phyloP scores from a whole-genome alignment of 163 green algal species.

The Scenedesmus sp. region DNA sequence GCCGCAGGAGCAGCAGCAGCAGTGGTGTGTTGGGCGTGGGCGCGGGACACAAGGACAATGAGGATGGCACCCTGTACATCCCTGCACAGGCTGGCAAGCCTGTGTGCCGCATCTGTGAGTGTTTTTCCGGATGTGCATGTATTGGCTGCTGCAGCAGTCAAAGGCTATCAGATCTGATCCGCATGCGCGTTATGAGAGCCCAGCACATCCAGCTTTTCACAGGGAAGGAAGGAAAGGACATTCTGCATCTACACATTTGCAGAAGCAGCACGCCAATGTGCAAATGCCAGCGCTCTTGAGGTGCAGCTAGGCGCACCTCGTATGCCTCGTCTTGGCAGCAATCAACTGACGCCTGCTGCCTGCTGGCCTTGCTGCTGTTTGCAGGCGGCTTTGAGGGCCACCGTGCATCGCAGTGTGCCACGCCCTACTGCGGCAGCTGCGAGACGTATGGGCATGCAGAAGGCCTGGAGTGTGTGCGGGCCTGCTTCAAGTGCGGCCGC shows the following conservation, averaged over 20 bases:
- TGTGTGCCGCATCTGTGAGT: constrained; percentile 25
- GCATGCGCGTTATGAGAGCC: not conserved
- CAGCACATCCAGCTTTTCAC: too few relatives aligned
- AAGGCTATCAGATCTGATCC: not conserved
- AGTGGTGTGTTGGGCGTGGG: not conserved
- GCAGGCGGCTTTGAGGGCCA: not conserved
- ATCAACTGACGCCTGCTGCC: too few relatives aligned
- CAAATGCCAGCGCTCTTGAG: too few relatives aligned
- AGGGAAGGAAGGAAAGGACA: too few relatives aligned
- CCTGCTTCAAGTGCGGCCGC: constrained; percentile 14
- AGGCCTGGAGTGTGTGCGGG: not conserved
- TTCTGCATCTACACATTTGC: too few relatives aligned
- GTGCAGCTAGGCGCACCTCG: too few relatives aligned
- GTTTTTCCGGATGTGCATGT: too few relatives aligned
- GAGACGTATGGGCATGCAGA: constrained; percentile 5
- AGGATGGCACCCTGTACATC: not conserved
- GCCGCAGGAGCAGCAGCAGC: constrained; percentile 5
- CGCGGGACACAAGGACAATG: not conserved
- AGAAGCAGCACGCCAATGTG: too few relatives aligned
- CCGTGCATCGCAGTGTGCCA: not conserved
- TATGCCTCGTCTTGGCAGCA: too few relatives aligned
- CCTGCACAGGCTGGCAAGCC: not conserved
- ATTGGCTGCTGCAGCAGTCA: not conserved
- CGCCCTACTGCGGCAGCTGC: constrained; percentile 36
- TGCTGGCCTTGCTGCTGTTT: not conserved